Conservation (phyloP, 768 basidiomycete genomes). For the Suillus discolor region DNA sequence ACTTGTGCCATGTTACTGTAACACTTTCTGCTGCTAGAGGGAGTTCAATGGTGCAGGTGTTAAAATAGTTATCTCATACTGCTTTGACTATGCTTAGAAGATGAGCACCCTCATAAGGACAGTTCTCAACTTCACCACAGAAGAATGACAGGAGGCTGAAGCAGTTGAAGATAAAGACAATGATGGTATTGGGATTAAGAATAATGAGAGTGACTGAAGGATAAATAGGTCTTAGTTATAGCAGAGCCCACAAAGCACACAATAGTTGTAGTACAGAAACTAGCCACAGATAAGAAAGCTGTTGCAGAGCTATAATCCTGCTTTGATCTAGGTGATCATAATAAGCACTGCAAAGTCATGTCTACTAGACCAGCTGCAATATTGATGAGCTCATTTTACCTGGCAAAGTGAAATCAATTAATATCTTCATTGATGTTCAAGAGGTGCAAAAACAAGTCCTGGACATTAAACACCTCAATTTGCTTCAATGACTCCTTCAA, state of each 20-base stretch:
- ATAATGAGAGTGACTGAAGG: constrained; percentile 81
- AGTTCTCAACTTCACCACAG: constrained; percentile 56
- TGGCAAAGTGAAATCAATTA: constrained; percentile 88
- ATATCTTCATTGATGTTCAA: constrained; percentile 62
- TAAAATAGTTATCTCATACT: no score
- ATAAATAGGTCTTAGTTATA: constrained; percentile 96
- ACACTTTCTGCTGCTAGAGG: no score
- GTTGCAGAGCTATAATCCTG: constrained; percentile 96
- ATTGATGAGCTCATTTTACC: constrained; percentile 50
- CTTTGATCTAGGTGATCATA: constrained; percentile 93
- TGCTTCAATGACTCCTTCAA: no score
- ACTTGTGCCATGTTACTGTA: no score
- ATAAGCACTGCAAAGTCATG: constrained; percentile 58
- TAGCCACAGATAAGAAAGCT: constrained; percentile 95
- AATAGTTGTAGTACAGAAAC: constrained; percentile 93
- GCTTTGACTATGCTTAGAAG: constrained; percentile 81
- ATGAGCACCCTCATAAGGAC: constrained; percentile 69
- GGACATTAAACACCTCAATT: constrained; percentile 54
- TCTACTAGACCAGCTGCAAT: constrained; percentile 6
- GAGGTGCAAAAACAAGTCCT: constrained; percentile 63
- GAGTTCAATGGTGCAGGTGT: no score
- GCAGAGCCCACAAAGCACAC: constrained; percentile 94
- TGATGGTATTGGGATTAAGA: constrained; percentile 74
- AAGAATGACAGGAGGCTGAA: constrained; percentile 85
- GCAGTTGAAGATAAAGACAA: constrained; percentile 87